A percentile compares a stretch with the other conserved stretches of the same genome.
These are phyloP conservation scores for Nannizziopsis barbatae DNA, from an alignment of 2,329 filamentous ascomycete species.

Conservation along the genomic window DNA sequence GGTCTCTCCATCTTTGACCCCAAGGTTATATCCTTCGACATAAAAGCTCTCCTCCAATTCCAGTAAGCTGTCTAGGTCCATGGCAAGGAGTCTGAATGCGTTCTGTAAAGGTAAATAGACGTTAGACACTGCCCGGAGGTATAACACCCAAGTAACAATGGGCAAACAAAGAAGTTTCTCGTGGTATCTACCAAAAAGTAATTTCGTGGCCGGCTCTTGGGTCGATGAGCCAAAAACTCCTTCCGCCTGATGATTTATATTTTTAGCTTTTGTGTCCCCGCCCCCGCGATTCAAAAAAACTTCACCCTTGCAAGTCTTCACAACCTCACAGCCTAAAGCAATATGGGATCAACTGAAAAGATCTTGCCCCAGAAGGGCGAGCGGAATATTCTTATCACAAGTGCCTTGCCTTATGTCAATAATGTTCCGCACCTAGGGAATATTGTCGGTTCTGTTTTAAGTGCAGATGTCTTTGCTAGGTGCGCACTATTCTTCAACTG, in stretches of 20 bases:
- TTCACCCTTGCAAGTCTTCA: background rate
- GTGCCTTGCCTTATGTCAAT: constrained; percentile 77
- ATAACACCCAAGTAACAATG: background rate
- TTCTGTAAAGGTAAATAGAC: background rate
- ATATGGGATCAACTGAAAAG: constrained; percentile 16
- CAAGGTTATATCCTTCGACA: constrained; percentile 65
- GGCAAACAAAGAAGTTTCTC: background rate
- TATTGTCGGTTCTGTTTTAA: constrained; percentile 75
- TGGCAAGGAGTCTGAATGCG: constrained; percentile 14
- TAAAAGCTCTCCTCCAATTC: constrained; percentile 62
- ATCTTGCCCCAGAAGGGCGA: constrained; percentile 46
- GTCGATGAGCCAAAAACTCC: constrained; percentile 2
- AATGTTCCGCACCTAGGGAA: constrained; percentile 78
- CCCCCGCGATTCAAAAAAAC: constrained; percentile 7
- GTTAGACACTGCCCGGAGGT: background rate
- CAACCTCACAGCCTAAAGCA: constrained; percentile 6
- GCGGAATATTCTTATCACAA: constrained; percentile 81
- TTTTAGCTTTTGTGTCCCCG: background rate
- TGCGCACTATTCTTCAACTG: constrained; percentile 16
- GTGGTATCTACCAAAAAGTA: background rate
- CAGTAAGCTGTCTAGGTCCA: constrained; percentile 47
- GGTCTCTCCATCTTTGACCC: constrained; percentile 60
- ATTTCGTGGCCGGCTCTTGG: background rate
- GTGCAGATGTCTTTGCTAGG: constrained; percentile 68
- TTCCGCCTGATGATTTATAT: background rate